These are phyloP conservation scores for Cordyceps fumosorosea DNA, from an alignment of 2,329 filamentous ascomycete genomes.

Conservation along the genomic window DNA sequence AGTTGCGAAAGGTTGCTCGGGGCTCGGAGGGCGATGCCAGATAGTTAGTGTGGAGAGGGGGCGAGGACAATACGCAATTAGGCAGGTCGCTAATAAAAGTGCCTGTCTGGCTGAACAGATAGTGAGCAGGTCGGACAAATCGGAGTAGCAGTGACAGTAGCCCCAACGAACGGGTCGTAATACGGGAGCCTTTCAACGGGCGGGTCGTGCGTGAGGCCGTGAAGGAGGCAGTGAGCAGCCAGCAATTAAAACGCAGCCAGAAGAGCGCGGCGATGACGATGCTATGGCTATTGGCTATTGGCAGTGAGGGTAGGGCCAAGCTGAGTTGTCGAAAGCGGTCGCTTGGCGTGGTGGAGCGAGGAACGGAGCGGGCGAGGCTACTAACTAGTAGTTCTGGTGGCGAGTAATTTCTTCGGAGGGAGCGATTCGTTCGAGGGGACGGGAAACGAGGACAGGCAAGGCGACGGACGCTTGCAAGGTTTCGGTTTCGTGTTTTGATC, in stretches of 20 bases:
- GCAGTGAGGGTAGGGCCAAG: not conserved
- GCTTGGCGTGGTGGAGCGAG: not conserved
- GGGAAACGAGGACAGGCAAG: not conserved
- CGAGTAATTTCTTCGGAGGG: not conserved
- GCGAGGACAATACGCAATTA: conserved; percentile 1
- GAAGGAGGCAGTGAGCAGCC: not conserved
- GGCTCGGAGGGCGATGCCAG: conserved; percentile 4
- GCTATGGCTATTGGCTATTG: not conserved
- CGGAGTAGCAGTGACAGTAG: not conserved
- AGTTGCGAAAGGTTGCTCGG: not conserved
- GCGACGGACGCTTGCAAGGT: not conserved
- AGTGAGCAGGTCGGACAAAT: not conserved
- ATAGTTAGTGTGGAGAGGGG: not conserved
- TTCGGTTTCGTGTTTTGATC: not conserved
- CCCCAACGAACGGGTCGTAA: not conserved
- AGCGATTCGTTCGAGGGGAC: not conserved
- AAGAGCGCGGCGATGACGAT: not conserved
- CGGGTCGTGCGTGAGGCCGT: not conserved
- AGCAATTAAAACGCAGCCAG: not conserved
- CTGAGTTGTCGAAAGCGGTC: not conserved
- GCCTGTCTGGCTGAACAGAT: too few relatives aligned
- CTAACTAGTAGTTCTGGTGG: not conserved
- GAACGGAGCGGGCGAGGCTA: not conserved
- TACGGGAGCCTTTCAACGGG: not conserved
- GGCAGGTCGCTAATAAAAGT: not conserved